Percentiles rank a stretch among this genome's conserved stretches.
These are phyloP conservation scores for Volutella citrinella DNA, from an alignment of 2,329 filamentous ascomycete species.

Conservation along the genomic window DNA sequence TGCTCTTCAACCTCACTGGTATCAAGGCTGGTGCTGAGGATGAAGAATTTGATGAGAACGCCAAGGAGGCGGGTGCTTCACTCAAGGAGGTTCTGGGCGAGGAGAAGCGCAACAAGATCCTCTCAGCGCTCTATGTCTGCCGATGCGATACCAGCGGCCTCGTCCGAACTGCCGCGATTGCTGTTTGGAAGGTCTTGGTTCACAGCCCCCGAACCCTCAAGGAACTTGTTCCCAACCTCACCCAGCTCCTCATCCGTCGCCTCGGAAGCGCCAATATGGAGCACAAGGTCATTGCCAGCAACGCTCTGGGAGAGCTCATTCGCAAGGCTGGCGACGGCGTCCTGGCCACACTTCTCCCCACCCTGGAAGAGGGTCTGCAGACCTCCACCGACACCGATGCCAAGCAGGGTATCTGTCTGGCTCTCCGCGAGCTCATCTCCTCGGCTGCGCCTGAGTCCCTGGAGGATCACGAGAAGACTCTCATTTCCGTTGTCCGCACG, in stretches of 20 bases:
- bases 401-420: conserved; percentile 96
- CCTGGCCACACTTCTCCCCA: conserved; percentile 80
- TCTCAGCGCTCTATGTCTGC: conserved; percentile 97
- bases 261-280: conserved; percentile 96
- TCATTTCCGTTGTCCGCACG: conserved; percentile 90
- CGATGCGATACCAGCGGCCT: conserved; percentile 92
- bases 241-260: conserved; percentile 89
- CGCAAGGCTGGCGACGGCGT: conserved; percentile 95
- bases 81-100: conserved; percentile 91
- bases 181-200: conserved; percentile 96
- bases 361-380: conserved; percentile 86
- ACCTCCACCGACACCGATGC: conserved; percentile 87
- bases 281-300: conserved; percentile 97
- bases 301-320: conserved; percentile 93
- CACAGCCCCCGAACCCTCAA: conserved; percentile 89
- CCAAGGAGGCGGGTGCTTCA: conserved; percentile 86
- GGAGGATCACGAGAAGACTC: conserved; percentile 90
- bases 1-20: conserved; percentile 96
- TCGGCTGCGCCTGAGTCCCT: conserved; percentile 85
- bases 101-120: conserved; percentile 93
- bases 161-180: conserved; percentile 84
- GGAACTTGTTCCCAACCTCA: conserved; percentile 91
- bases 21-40: conserved; percentile 76
- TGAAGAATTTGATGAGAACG: conserved; percentile 75
- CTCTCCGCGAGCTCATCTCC: conserved; percentile 86